Conservation (phyloP, 2,329 filamentous ascomycete genomes). For the Samsoniella hepiali region DNA sequence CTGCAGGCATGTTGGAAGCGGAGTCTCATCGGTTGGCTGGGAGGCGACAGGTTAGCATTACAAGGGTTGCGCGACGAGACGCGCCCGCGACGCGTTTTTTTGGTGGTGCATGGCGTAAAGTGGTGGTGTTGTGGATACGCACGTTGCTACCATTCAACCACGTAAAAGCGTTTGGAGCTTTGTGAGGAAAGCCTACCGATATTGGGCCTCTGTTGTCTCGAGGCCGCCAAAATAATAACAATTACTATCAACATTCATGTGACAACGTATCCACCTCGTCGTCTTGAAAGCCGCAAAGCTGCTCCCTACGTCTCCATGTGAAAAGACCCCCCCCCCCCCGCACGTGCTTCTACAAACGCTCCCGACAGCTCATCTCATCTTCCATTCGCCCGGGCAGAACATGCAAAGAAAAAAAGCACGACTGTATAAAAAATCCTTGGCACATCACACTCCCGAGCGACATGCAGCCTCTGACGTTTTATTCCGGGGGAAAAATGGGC, state of each 20-base stretch:
- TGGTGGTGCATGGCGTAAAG: slow-evolving; percentile 2
- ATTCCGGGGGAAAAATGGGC: not conserved
- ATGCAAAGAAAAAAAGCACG: not conserved
- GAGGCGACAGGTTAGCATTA: slow-evolving; percentile 6
- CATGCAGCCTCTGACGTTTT: slow-evolving; percentile 1
- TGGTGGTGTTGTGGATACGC: slow-evolving; percentile 9
- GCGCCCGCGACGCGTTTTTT: slow-evolving; percentile 13
- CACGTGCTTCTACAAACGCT: not conserved
- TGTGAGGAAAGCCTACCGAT: not conserved
- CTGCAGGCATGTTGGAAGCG: slow-evolving; percentile 4
- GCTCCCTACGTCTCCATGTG: not conserved
- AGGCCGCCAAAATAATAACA: too few species aligned
- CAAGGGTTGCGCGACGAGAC: slow-evolving; percentile 3
- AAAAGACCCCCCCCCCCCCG: not conserved
- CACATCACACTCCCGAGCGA: not conserved
- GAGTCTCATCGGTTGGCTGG: slow-evolving; percentile 17
- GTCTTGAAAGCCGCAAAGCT: not conserved
- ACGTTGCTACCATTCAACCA: too few species aligned
- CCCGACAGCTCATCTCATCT: not conserved
- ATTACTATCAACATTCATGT: not conserved
- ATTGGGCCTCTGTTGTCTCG: not conserved
- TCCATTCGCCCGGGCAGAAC: slow-evolving; percentile 1
- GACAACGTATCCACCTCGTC: not conserved
- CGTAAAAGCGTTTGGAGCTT: not conserved
- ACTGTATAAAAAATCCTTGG: not conserved